A percentile compares a stretch with the other conserved stretches of the same genome.
Evolutionary conservation across 2,329 filamentous ascomycete species (phyloP).

Genomic region (Claviceps sp.): DNA sequence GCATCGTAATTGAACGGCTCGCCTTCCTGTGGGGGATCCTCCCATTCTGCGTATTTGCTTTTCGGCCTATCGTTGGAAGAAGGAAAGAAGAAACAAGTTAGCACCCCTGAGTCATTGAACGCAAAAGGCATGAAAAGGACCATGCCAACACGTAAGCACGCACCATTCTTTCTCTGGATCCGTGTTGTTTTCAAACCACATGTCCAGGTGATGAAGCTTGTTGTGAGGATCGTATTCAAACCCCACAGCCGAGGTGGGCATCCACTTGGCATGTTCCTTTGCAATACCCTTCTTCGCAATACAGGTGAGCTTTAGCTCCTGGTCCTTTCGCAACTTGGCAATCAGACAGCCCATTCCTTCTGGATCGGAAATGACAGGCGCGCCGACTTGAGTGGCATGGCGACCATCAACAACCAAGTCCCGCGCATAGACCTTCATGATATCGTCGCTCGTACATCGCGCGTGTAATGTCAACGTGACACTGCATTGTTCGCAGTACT

Average conservation of each 20-base stretch:
- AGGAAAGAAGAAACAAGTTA: neutral
- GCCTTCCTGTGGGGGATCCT: slow-evolving; percentile 66
- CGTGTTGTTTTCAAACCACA: slow-evolving; percentile 75
- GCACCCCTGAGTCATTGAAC: neutral
- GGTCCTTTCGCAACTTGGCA: slow-evolving; percentile 76
- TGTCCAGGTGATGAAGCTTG: slow-evolving; percentile 79
- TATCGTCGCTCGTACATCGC: slow-evolving; percentile 70
- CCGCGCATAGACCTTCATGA: slow-evolving; percentile 88
- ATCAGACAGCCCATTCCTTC: slow-evolving; percentile 75
- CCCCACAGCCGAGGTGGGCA: slow-evolving; percentile 77
- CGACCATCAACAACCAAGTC: slow-evolving; percentile 64
- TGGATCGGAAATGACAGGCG: slow-evolving; percentile 71
- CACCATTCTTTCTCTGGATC: slow-evolving; percentile 76
- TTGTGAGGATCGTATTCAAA: slow-evolving; percentile 99
- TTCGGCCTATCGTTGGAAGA: slow-evolving; percentile 46
- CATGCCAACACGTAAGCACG: slow-evolving; percentile 15
- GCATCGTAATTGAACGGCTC: slow-evolving; percentile 88
- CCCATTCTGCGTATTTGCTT: slow-evolving; percentile 66
- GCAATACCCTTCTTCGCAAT: slow-evolving; percentile 97
- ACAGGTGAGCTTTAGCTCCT: slow-evolving; percentile 81
- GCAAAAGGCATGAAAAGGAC: neutral
- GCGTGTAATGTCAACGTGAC: slow-evolving; percentile 76
- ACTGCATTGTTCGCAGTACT: slow-evolving; percentile 85
- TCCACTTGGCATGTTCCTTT: slow-evolving; percentile 98
- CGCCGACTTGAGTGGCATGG: slow-evolving; percentile 64